Base-by-base conservation (phyloP, 2,329 filamentous ascomycete species). In the Beauveria caledonica region DNA sequence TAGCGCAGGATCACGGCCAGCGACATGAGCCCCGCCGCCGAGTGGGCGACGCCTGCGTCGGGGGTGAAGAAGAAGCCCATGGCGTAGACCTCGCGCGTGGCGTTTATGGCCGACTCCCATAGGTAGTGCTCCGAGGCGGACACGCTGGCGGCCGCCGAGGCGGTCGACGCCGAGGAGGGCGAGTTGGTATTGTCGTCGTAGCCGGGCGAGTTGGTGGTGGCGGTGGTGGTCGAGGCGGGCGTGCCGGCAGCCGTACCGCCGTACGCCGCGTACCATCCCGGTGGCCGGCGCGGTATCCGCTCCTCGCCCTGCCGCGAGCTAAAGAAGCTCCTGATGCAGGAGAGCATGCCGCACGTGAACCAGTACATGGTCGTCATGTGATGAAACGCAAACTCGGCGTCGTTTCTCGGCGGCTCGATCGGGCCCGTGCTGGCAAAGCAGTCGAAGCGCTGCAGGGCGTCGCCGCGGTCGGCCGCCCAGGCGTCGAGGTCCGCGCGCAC, bases 341-440 rank as follows among this genome's bases (percentile, higher is more conserved):
- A 58, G 1, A 64, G 17, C 15, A 62, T 57, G 23, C 64, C 39
- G 36, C 49, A 33, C 10, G 55, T 62, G 2, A 61, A 62, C 64
- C 64, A 65, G 50, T 65, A 64, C 5, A 64, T 49, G 11, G 42
- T 50, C 10, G 63, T 60, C 21, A 64, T 45, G 44, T 64, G 62
- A 1, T 64, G 60, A 13, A 64, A 48, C 4, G 58, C 62, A 45
- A 63, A 62, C 21, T 65, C 64, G 10, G 60, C 57, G 25, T 63
- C 64, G 33, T 62, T 58, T 36, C 55, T 44, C 2, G 64, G 64
- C 27, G 36, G 51, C 17, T 61, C 58, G 1, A 64, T 44, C 25
- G 63, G 63, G 6, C 58, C 56, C 7, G 51, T 50, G 5, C 39
- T 40, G 8, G 60, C 40, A 4, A 58, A 58, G 56, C 62, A 61